Evolutionary conservation across 192 early-diverging fungal genomes (phyloP).

Genomic region (Entomortierella beljakovae): DNA sequence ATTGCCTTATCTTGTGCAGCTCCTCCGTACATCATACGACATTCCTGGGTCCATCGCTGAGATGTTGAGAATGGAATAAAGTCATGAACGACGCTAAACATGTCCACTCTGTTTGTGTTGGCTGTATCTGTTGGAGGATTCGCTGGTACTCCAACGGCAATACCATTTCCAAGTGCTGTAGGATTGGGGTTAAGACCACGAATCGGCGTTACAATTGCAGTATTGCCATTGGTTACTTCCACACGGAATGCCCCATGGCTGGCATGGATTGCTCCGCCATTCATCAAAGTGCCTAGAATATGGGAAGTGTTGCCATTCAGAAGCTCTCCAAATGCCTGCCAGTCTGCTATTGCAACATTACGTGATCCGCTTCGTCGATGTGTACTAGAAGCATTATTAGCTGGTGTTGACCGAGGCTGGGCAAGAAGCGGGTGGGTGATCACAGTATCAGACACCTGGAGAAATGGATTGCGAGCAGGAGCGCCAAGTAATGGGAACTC

Average conservation of each 20-base stretch:
- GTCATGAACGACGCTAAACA: slow-evolving; percentile 71
- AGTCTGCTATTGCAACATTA: slow-evolving; percentile 59
- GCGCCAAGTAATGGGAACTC: slow-evolving; percentile 51
- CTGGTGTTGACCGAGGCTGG: slow-evolving; percentile 52
- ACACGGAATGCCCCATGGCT: slow-evolving; percentile 47
- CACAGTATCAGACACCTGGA: slow-evolving; percentile 62
- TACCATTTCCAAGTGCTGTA: slow-evolving; percentile 55
- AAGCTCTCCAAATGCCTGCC: slow-evolving; percentile 73
- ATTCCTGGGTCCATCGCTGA: slow-evolving; percentile 92
- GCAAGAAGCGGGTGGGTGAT: slow-evolving; percentile 76
- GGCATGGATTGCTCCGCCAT: slow-evolving; percentile 41
- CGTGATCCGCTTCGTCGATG: slow-evolving; percentile 45
- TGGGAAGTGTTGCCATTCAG: slow-evolving; percentile 55
- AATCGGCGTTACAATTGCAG: slow-evolving; percentile 14
- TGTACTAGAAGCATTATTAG: slow-evolving; percentile 9
- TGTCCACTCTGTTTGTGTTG: slow-evolving; percentile 35
- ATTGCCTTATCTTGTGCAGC: slow-evolving; percentile 68
- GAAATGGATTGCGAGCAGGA: slow-evolving; percentile 44
- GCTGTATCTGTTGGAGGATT: slow-evolving; percentile 45
- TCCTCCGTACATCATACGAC: slow-evolving; percentile 80
- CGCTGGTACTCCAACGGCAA: slow-evolving; percentile 29
- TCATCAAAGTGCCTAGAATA: slow-evolving; percentile 38
- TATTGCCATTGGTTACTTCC: slow-evolving; percentile 36
- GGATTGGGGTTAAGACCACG: slow-evolving; percentile 6
- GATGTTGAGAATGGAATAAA: slow-evolving; percentile 75